phyloP scores from a whole-genome alignment of 805 yeast species.

The Lipomyces anomalus region DNA sequence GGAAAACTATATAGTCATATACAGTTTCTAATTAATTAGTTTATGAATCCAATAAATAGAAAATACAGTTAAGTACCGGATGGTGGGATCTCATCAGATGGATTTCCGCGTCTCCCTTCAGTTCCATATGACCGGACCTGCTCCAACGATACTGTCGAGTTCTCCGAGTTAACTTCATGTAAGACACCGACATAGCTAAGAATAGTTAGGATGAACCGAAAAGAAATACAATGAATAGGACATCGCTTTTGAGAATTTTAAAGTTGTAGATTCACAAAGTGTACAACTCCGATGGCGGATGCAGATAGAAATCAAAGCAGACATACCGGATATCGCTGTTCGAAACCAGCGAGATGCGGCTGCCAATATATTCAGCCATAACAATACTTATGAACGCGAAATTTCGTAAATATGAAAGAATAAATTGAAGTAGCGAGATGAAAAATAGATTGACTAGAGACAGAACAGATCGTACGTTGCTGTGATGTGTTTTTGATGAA shows the following conservation, averaged over 20 bases:
- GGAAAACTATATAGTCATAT: constrained; percentile 72
- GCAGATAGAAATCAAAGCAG: constrained; percentile 27
- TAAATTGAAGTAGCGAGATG: no score
- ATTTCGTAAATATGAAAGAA: no score
- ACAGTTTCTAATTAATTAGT: constrained; percentile 39
- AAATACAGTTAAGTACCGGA: constrained; percentile 33
- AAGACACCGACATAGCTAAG: constrained; percentile 80
- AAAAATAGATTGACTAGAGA: no score
- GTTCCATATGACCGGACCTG: constrained; percentile 83
- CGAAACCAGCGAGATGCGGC: constrained; percentile 75
- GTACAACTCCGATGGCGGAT: constrained; percentile 17
- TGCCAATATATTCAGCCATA: constrained; percentile 95
- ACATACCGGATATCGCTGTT: constrained; percentile 61
- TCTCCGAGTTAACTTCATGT: constrained; percentile 81
- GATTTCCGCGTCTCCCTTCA: constrained; percentile 77
- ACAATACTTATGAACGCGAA: no score
- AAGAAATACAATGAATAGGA: background rate
- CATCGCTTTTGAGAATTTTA: background rate
- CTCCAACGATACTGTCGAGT: constrained; percentile 78
- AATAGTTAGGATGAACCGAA: background rate
- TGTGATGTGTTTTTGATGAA: no score
- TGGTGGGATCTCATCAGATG: constrained; percentile 64
- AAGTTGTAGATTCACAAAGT: background rate
- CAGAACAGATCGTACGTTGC: no score
- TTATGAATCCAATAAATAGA: background rate